Percentiles rank a stretch among this genome's conserved stretches.
These are phyloP conservation scores for Penicillium sp. DNA, from an alignment of 2,329 filamentous ascomycete species.

Conservation along the genomic window DNA sequence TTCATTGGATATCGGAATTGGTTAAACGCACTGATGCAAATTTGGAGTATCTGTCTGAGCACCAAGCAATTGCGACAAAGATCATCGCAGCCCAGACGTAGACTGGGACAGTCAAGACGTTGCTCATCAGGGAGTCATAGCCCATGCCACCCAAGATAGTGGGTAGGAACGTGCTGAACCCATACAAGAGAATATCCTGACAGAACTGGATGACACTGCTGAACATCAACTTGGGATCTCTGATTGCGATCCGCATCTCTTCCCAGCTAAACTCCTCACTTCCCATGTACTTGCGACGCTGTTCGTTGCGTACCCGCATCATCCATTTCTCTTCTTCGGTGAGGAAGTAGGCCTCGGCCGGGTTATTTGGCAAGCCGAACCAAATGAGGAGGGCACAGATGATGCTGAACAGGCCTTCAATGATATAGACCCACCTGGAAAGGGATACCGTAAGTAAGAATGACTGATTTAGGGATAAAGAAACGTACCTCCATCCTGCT, in stretches of 20 bases:
- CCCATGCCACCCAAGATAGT: constrained; percentile 56
- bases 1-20: neutral
- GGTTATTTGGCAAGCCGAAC: constrained; percentile 44
- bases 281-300: constrained; percentile 51
- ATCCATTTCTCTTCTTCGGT: constrained; percentile 51
- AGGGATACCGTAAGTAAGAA: neutral
- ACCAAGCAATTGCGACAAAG: constrained; percentile 45
- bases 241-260: constrained; percentile 8
- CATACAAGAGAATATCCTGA: constrained; percentile 55
- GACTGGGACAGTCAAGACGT: constrained; percentile 59
- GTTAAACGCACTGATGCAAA: constrained; percentile 27
- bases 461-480: neutral
- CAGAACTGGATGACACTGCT: constrained; percentile 54
- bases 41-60: constrained; percentile 46
- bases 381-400: constrained; percentile 43
- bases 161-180: constrained; percentile 60
- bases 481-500: constrained; percentile 48
- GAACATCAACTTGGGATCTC: constrained; percentile 54
- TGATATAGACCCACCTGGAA: constrained; percentile 49
- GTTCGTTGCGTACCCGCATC: constrained; percentile 51
- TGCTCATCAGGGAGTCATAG: constrained; percentile 52
- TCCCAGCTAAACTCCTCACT: constrained; percentile 33
- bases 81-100: constrained; percentile 52
- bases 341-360: constrained; percentile 51
- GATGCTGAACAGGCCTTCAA: constrained; percentile 51